A percentile compares a stretch with the other conserved stretches of the same genome.
These are phyloP conservation scores for Yarrowia phangngaensis DNA, from an alignment of 805 yeast species.

Conservation along the genomic window DNA sequence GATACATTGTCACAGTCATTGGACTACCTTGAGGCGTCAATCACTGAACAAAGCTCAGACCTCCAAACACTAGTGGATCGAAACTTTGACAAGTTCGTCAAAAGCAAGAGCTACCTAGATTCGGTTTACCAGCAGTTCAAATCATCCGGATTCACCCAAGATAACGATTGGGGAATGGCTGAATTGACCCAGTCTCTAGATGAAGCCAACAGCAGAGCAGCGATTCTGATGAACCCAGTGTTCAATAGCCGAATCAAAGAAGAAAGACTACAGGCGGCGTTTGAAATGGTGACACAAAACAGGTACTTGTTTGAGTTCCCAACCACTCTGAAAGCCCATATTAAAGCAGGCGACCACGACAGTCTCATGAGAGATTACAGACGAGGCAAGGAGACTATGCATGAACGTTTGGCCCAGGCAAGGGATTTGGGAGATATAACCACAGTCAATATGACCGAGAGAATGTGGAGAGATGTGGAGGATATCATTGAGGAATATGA, in stretches of 20 bases:
- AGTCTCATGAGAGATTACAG: constrained; percentile 55
- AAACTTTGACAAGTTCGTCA: constrained; percentile 62
- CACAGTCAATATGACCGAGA: constrained; percentile 42
- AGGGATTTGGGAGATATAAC: constrained; percentile 5
- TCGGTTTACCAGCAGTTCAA: constrained; percentile 54
- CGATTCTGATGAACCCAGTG: constrained; percentile 57
- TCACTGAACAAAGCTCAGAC: constrained; percentile 49
- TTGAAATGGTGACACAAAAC: constrained; percentile 51
- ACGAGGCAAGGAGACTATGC: constrained; percentile 43
- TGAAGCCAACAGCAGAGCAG: constrained; percentile 52
- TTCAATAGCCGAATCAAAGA: constrained; percentile 50
- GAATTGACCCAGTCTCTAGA: constrained; percentile 42
- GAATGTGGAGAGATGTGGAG: constrained; percentile 57
- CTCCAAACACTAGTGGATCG: constrained; percentile 51
- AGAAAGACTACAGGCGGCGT: constrained; percentile 48
- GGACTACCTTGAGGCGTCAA: constrained; percentile 47
- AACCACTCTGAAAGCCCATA: constrained; percentile 43
- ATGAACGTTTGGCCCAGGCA: constrained; percentile 13
- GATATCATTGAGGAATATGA: constrained; percentile 53
- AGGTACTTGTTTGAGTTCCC: constrained; percentile 58
- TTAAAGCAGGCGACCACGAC: constrained; percentile 53
- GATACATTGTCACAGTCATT: constrained; percentile 49
- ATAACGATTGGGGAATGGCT: constrained; percentile 39
- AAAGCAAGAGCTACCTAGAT: constrained; percentile 61
- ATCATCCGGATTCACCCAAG: constrained; percentile 38